Conservation (phyloP, 75 land plant genomes). For the Pinus taeda region DNA sequence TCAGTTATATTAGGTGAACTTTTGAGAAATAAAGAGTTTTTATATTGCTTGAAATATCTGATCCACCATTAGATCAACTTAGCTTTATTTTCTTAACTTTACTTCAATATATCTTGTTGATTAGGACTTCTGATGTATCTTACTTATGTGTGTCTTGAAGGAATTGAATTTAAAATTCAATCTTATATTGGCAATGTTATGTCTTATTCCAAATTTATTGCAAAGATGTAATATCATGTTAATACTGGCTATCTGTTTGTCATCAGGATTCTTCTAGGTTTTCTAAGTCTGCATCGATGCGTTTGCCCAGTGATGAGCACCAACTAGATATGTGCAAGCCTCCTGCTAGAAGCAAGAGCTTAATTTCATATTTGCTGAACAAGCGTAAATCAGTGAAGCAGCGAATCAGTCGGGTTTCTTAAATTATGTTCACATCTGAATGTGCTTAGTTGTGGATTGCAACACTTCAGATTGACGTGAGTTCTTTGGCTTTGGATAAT, state of each 20-base stretch:
- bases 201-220: background rate
- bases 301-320: slow-evolving; percentile 1
- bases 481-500: background rate
- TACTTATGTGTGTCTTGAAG: background rate
- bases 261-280: slow-evolving; percentile 7
- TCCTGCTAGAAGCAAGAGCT: slow-evolving; percentile 11
- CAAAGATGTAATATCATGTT: background rate
- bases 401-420: background rate
- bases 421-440: background rate
- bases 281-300: slow-evolving; percentile 5
- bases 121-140: background rate
- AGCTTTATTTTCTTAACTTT: background rate
- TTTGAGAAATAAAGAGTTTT: background rate
- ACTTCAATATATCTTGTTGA: background rate
- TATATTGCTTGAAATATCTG: background rate
- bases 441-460: background rate
- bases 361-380: slow-evolving; percentile 4
- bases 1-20: background rate
- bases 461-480: background rate
- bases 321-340: slow-evolving; percentile 10
- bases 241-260: background rate
- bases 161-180: background rate
- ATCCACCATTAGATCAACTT: background rate
- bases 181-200: background rate
- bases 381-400: slow-evolving; percentile 2